Evolutionary conservation across 2,329 filamentous ascomycete genomes (phyloP), one percentile per base, ranked within the genome.

Genomic region (Huntiella savannae): DNA sequence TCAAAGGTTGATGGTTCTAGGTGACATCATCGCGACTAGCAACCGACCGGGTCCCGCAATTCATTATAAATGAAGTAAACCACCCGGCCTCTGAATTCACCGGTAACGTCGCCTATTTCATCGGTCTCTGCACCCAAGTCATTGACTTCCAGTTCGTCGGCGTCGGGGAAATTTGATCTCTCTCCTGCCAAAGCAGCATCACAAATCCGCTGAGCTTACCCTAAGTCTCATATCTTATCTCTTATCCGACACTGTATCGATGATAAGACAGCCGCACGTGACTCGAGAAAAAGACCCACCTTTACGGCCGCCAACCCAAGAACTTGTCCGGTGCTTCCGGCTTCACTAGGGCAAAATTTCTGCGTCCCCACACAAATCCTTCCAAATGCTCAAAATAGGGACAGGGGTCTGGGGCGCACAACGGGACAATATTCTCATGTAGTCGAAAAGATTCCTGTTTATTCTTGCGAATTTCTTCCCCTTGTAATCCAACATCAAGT

Each of bases 291-390:
- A 33, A 40, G 40, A 43, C 47, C 37, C 43, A 33, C 2, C 17
- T 55, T 59, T 62, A 52, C 58, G 60, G 60, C 56, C 54, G 64
- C 38, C 35, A 13, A 47, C 44, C 44, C 17, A 63, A 61, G 61
- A 49, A 32, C 11, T 34, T 44, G 40, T 50, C 28, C 45, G 44
- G 19, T 47, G 36, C 13, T 34, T 37, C 28, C 19, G 51, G 19
- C 48, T 53, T 52, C 50, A 47, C 61, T 65, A 65, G 63, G 63
- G 63, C 60, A 53, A 56, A 58, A 58, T 57, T 28, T 28, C 22
- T 58, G 57, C 55, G 56, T 56, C 57, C 62, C 62, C 63, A 65
- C 62, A 58, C 60, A 53, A 60, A 58, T 58, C 59, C 54, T 50
- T 36, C 6, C 3, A 17, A 19, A 13, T 43, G 35, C 33, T 44